These are phyloP conservation scores for Citrullus mucosospermus DNA, from an alignment of 306 rosid species.

Conservation along the genomic window DNA sequence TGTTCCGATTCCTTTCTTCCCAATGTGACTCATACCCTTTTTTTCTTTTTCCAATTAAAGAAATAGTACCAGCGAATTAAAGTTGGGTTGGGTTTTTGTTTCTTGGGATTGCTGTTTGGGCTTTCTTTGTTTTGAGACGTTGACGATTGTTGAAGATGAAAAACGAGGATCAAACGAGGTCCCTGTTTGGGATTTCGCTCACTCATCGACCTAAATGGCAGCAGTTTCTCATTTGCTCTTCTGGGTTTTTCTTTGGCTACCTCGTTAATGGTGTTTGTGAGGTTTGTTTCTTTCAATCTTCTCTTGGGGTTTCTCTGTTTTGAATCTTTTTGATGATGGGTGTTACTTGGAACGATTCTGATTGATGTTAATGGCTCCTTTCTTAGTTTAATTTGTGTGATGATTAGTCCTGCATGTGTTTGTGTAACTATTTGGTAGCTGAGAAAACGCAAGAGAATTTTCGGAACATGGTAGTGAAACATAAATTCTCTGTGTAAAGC, in stretches of 20 bases:
- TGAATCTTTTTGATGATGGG: background rate
- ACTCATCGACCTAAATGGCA: conserved; percentile 35
- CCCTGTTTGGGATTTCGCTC: conserved; percentile 47
- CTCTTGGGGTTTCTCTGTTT: background rate
- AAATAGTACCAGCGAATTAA: background rate
- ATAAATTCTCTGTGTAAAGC: background rate
- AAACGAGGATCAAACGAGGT: conserved; percentile 32
- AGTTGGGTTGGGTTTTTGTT: background rate
- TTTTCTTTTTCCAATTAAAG: background rate
- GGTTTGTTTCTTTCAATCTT: conserved; percentile 20
- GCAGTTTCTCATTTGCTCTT: conserved; percentile 38
- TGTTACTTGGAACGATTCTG: background rate
- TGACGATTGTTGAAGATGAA: conserved; percentile 18
- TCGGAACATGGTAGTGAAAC: background rate
- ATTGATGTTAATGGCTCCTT: background rate
- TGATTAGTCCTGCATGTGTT: background rate
- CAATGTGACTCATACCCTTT: background rate
- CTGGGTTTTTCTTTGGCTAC: conserved; percentile 59
- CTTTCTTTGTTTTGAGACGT: background rate
- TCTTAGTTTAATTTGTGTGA: background rate
- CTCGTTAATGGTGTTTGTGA: conserved; percentile 56
- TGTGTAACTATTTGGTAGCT: background rate
- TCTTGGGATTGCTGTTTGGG: background rate
- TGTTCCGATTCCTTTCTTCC: background rate
- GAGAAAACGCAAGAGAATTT: background rate